Conservation (phyloP, 257 asterid genomes). For the Lavandula angustifolia region DNA sequence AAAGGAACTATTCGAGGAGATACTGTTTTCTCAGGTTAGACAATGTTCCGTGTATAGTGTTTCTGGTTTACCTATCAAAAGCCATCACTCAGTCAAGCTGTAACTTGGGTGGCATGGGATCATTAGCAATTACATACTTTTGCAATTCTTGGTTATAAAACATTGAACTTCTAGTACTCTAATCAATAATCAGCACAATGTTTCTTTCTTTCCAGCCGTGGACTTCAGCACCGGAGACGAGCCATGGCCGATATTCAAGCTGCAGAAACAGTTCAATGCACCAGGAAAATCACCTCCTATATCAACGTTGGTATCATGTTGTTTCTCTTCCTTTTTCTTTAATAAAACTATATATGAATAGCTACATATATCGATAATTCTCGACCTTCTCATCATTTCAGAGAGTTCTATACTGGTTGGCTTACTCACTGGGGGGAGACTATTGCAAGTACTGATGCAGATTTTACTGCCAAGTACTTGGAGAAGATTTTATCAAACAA, state of each 20-base stretch:
- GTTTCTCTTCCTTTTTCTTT: conserved; percentile 7
- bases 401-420: conserved; percentile 99
- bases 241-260: conserved; percentile 75
- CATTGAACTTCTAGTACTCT: too few species aligned
- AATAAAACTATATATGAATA: neutral
- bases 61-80: neutral
- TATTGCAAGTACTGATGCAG: conserved; percentile 76
- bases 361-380: conserved; percentile 14
- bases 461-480: conserved; percentile 63
- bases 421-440: conserved; percentile 97
- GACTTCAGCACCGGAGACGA: conserved; percentile 91
- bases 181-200: too few species aligned
- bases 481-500: conserved; percentile 74
- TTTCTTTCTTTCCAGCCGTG: conserved; percentile 55
- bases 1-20: conserved; percentile 87
- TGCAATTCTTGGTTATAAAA: neutral
- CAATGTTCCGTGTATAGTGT: too few species aligned
- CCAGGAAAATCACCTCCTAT: conserved; percentile 94
- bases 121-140: conserved; percentile 9
- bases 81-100: neutral
- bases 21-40: conserved; percentile 80
- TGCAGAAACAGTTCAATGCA: conserved; percentile 85
- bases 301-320: conserved; percentile 59
- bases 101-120: neutral
- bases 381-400: conserved; percentile 37